Percentiles rank a stretch among this genome's conserved stretches.
These are phyloP conservation scores for Coprinopsis strossmayeri DNA, from an alignment of 768 basidiomycete genomes.

Conservation along the genomic window DNA sequence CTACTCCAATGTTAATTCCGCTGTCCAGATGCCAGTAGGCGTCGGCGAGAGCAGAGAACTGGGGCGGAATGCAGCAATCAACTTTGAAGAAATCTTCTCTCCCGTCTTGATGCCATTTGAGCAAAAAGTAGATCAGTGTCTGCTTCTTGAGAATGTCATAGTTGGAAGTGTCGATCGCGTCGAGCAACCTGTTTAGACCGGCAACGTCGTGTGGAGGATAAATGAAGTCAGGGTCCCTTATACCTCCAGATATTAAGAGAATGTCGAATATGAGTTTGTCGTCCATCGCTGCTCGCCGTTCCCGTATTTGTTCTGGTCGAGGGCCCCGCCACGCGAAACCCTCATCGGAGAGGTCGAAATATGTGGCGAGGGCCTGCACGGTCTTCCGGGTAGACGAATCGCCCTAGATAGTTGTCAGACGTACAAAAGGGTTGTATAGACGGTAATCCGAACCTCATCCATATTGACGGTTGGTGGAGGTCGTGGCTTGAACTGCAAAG, in stretches of 20 bases:
- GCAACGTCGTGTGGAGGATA: slow-evolving; percentile 62
- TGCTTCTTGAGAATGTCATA: slow-evolving; percentile 79
- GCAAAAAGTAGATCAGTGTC: slow-evolving; percentile 71
- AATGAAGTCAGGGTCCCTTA: slow-evolving; percentile 50
- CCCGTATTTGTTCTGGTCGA: slow-evolving; percentile 50
- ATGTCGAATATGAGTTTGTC: slow-evolving; percentile 71
- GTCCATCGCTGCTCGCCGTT: slow-evolving; percentile 52
- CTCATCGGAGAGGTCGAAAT: slow-evolving; percentile 47
- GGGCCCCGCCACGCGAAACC: slow-evolving; percentile 56
- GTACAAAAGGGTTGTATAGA: not conserved
- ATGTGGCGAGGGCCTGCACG: slow-evolving; percentile 12
- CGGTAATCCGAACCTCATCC: slow-evolving; percentile 6
- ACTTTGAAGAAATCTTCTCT: slow-evolving; percentile 44
- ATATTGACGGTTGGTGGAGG: not conserved
- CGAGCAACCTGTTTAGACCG: slow-evolving; percentile 50
- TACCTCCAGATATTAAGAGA: slow-evolving; percentile 57
- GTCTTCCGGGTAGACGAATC: not conserved
- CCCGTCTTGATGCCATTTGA: slow-evolving; percentile 73
- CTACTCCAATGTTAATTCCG: slow-evolving; percentile 56
- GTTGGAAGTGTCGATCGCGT: slow-evolving; percentile 49
- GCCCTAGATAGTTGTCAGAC: not conserved
- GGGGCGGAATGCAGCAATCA: slow-evolving; percentile 63
- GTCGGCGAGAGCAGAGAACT: slow-evolving; percentile 69
- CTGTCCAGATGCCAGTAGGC: slow-evolving; percentile 83
- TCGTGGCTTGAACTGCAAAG: not conserved